Base-by-base conservation (phyloP, 2,329 filamentous ascomycete genomes). In the Fusarium tupiense region DNA sequence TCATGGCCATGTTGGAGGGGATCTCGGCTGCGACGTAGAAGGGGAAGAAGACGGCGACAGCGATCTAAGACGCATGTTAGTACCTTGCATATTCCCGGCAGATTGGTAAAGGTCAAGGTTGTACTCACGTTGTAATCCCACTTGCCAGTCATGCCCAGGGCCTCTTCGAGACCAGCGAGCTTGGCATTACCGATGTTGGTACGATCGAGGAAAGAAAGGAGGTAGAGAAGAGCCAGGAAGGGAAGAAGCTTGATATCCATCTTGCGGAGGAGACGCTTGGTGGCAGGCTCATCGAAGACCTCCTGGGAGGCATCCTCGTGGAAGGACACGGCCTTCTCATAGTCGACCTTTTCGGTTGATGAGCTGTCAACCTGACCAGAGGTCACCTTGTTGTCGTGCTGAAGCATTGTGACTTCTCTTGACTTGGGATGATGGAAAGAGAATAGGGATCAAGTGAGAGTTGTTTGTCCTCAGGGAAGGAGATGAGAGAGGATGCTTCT, bases 221-320 rank as follows among this genome's bases (percentile, higher is more conserved):
- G 81, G 71, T 91, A 91, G 24, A 91, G 85, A 1, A 91, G 77
- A 8, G 88, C 86, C 70, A 91, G 86, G 79, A 90, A 88, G 2
- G 90, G 90, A 50, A 91, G 86, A 29, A 91, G 84, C 76, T 86
- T 82, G 82, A 85, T 81, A 79, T 91, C 86, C 72, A 89, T 82
- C 80, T 88, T 88, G 75, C 86, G 82, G 43, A 91, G 76, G 0
- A 91, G 84, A 63, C 81, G 84, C 72, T 85, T 88, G n/a, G 85
- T 89, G 22, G 82, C 67, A 49, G 82, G 76, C 41, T 56, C 58
- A 67, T 83, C 81, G n/a, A 79, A 83, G 47, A 77, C 72, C 64
- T 72, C 73, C 49, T 74, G 71, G 3, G 72, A 71, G 52, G 64
- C 44, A 57, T 79, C 63, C 61, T 79, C 78, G 33, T 75, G 77